Evolutionary conservation across 306 rosid species (phyloP), one percentile per base, ranked within the genome.

Genomic region (Begonia loranthoides): DNA sequence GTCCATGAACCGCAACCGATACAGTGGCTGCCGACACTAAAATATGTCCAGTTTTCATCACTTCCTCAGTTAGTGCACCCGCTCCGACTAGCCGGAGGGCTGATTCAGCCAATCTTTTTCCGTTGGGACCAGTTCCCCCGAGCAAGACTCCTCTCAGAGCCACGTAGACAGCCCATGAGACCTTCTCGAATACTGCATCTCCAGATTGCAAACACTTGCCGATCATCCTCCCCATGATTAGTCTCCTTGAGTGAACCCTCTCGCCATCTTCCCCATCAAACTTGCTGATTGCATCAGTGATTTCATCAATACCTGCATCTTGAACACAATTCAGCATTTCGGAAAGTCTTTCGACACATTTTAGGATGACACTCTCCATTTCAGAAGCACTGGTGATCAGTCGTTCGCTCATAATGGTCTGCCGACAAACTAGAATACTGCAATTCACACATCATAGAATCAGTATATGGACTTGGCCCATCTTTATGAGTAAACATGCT

Each of bases 381-480:
- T 86, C 88, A 17, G 65, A 19, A 19, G 79, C 50, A 56, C 64
- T 69, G 54, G 68, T 45, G 51, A 69, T 55, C 13, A 61, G 74
- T 58, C 71, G 70, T 61, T 86, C 94, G 41, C 80, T 76, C 64
- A 85, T n/a, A 13, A 82, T 72, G 44, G 78, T 76, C 79, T 90
- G 99, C 57, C 81, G 87, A 69, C 76, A 76, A 62, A 90, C 72
- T 54, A 90, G 95, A 63, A 80, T 66, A 66, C 99, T 90, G 86
- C 76, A 73, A 55, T 70, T 73, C 12, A 51, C 48, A 55, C 33
- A 52, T 48, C 11, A 22, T 41, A 15, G 52, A 49, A 49, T n/a
- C 10, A 19, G 22, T 2, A 43, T 43, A n/a, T 12, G 47, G 15
- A 43, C 45, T 41, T 41, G 45, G 13, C 45, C 13, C 45, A 9